phyloP scores from a whole-genome alignment of 768 basidiomycete species.

The Sarcomyxa edulis region DNA sequence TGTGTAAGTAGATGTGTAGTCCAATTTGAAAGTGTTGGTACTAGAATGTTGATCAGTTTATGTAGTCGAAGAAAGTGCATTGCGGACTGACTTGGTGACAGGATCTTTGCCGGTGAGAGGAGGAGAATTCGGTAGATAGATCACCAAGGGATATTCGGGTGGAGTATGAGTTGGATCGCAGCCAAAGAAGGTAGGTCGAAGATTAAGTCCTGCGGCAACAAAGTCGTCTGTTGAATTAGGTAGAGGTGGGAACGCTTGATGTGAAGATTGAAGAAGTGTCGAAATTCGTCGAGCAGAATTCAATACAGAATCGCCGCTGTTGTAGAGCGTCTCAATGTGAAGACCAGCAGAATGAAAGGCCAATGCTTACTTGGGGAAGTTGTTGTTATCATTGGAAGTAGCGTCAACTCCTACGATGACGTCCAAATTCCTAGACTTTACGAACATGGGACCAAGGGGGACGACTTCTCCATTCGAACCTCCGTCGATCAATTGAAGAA shows the following conservation, averaged over 20 bases:
- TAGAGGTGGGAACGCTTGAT: conserved; percentile 62
- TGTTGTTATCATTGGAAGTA: conserved; percentile 48
- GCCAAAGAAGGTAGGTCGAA: conserved; percentile 75
- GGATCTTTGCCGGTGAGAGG: conserved; percentile 56
- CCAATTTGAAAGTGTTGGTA: conserved; percentile 52
- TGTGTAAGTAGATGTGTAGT: conserved; percentile 51
- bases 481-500: conserved; percentile 68
- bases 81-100: conserved; percentile 50
- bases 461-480: conserved; percentile 65
- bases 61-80: neutral
- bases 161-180: conserved; percentile 50
- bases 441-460: conserved; percentile 67
- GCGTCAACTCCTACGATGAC: conserved; percentile 74
- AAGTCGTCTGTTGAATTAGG: conserved; percentile 48
- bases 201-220: conserved; percentile 54
- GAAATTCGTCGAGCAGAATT: conserved; percentile 37
- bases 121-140: conserved; percentile 78
- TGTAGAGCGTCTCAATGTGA: neutral
- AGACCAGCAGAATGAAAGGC: neutral
- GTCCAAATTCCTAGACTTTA: conserved; percentile 64
- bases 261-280: conserved; percentile 39
- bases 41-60: conserved; percentile 25
- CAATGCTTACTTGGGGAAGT: conserved; percentile 63
- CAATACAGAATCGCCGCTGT: conserved; percentile 50
- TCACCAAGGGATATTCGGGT: conserved; percentile 58